Evolutionary conservation across 2,329 filamentous ascomycete species (phyloP), one percentile per base, ranked within the genome.

Genomic region (Ascochyta koolunga): DNA sequence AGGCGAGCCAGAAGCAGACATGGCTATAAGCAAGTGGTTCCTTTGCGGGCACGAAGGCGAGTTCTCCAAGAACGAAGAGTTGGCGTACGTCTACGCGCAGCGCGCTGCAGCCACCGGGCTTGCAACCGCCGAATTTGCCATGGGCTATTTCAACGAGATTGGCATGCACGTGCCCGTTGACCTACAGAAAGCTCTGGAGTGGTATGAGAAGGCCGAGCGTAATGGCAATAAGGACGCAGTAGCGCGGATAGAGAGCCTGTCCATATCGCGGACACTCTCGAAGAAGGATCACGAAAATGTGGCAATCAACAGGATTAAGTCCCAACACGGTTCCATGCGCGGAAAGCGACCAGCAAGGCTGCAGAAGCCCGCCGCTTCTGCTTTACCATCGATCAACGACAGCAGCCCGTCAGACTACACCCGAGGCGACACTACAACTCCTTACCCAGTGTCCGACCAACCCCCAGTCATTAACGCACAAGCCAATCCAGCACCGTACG

Each of bases 11-110:
- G 95, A 99, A 73, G 95, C 93, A 0, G 92, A 96, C 56, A 89
- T 99, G 77, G 92, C 93, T 24, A 92, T 99, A 57, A 98, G 93
- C 76, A 95, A 96, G 76, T 99, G 95, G 95, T 99, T 98, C 71
- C 82, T 99, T 24, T 98, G 96, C 68, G 95, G 95, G 2, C 93
- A 95, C 61, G 93, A 98, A 63, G 89, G 89, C 19, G 83, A 96
- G 6, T 97, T 99, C 70, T 85, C 90, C 56, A 98, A 98, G 82
- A 98, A 97, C 68, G 95, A 99, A 76, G 89, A 93, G 71, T 79
- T 98, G 42, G 93, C 95, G 6, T 99, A 90, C 76, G 89, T 86
- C 45, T 98, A 96, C 70, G 95, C 95, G 1, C 86, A 93, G 65
- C 86, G 93, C 62, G 95, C 95, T 10, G 93, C 95, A 8, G 81